phyloP scores from a whole-genome alignment of 192 early-diverging fungal species.

The Gigaspora rosea region DNA sequence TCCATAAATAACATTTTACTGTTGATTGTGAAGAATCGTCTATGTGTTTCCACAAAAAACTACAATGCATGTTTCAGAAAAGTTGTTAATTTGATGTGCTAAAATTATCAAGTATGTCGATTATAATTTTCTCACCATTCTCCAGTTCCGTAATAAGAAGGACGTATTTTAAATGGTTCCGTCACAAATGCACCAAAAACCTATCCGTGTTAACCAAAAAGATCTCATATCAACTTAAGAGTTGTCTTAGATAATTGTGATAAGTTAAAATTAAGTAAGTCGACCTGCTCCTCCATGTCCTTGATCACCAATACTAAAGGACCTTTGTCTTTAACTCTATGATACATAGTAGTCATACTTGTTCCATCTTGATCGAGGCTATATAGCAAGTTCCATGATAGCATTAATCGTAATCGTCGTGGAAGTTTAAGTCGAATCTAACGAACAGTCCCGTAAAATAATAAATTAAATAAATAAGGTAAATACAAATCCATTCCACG shows the following conservation, averaged over 20 bases:
- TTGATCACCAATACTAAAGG: slow-evolving; percentile 72
- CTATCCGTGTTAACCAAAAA: slow-evolving; percentile 38
- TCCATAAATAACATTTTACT: slow-evolving; percentile 62
- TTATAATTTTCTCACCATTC: slow-evolving; percentile 59
- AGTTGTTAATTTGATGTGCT: neutral
- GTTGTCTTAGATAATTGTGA: neutral
- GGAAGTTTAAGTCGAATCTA: slow-evolving; percentile 82
- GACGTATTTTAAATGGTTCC: slow-evolving; percentile 61
- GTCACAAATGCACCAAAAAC: slow-evolving; percentile 80
- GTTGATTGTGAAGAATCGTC: slow-evolving; percentile 28
- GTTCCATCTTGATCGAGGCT: slow-evolving; percentile 94
- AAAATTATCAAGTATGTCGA: too few relatives aligned
- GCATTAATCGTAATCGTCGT: slow-evolving; percentile 71
- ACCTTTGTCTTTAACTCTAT: slow-evolving; percentile 62
- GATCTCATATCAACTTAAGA: neutral
- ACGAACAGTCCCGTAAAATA: neutral
- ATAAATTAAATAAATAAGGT: too few relatives aligned
- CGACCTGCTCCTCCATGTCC: slow-evolving; percentile 57
- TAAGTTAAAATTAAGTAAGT: slow-evolving; percentile 3
- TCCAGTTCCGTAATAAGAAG: slow-evolving; percentile 80
- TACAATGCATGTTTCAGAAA: slow-evolving; percentile 29
- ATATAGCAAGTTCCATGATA: slow-evolving; percentile 83
- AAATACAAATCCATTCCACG: too few relatives aligned
- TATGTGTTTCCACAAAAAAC: slow-evolving; percentile 71
- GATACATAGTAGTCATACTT: slow-evolving; percentile 81